Percentiles rank a stretch among this genome's conserved stretches.
These are phyloP conservation scores for Tetraselmis striata DNA, from an alignment of 139 green algal species.

Conservation along the genomic window DNA sequence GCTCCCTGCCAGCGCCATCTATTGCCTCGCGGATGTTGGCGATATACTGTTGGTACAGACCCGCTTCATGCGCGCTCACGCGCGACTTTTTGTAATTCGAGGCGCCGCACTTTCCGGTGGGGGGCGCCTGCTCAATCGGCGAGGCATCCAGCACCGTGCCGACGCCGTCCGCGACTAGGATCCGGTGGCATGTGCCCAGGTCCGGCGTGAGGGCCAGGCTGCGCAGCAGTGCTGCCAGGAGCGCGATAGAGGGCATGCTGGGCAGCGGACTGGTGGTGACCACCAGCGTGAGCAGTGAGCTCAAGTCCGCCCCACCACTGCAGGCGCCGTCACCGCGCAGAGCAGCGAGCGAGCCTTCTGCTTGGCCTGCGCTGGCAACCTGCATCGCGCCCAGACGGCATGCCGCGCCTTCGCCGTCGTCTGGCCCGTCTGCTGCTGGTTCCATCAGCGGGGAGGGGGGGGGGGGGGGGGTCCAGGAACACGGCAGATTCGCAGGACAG, in stretches of 20 bases:
- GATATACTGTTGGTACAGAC: background rate
- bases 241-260: background rate
- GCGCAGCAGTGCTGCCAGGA: background rate
- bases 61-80: background rate
- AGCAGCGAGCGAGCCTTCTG: too few relatives aligned
- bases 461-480: too few relatives aligned
- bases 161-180: background rate
- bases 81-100: background rate
- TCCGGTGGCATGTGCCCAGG: background rate
- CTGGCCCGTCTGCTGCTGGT: too few relatives aligned
- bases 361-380: too few relatives aligned
- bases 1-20: background rate
- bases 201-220: background rate
- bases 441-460: too few relatives aligned
- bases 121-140: background rate
- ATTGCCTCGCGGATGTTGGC: background rate
- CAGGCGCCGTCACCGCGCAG: too few relatives aligned
- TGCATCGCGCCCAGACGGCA: too few relatives aligned
- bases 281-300: background rate
- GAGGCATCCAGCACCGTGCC: background rate
- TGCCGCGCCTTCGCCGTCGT: too few relatives aligned
- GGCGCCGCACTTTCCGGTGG: too few relatives aligned
- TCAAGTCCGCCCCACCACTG: too few relatives aligned
- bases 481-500: too few relatives aligned
- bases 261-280: background rate